Evolutionary conservation across 495 filamentous ascomycete species (phyloP).

Genomic region (Penicillium parvum): DNA sequence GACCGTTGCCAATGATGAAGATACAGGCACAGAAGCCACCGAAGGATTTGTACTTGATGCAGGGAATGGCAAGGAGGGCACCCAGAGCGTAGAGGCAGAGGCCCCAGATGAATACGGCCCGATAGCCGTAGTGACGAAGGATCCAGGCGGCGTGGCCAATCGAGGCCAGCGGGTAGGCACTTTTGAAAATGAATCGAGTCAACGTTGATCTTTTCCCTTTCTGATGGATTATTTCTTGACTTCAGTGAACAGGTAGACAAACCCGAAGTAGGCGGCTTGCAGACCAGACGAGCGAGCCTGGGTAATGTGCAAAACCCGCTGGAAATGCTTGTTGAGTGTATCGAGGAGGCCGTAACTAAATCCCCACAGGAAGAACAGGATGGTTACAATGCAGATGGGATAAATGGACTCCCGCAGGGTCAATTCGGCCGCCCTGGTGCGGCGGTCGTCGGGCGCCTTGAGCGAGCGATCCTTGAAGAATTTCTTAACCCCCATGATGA

Average conservation of each 20-base stretch:
- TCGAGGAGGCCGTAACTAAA: slow-evolving; percentile 38
- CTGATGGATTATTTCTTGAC: neutral
- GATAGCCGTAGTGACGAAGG: slow-evolving; percentile 50
- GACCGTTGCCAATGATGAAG: slow-evolving; percentile 53
- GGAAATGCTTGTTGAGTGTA: slow-evolving; percentile 52
- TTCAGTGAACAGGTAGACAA: slow-evolving; percentile 1
- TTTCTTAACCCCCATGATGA: slow-evolving; percentile 24
- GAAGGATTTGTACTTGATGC: slow-evolving; percentile 49
- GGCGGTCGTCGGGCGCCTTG: slow-evolving; percentile 40
- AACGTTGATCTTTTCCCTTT: neutral
- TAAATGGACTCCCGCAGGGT: slow-evolving; percentile 55
- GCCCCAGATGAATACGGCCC: slow-evolving; percentile 51
- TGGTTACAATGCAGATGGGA: slow-evolving; percentile 45
- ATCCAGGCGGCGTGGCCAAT: slow-evolving; percentile 57
- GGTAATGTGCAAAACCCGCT: slow-evolving; percentile 49
- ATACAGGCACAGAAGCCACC: slow-evolving; percentile 58
- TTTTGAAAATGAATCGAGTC: slow-evolving; percentile 10
- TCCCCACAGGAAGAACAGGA: slow-evolving; percentile 72
- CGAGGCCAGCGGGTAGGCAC: slow-evolving; percentile 57
- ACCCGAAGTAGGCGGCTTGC: slow-evolving; percentile 53
- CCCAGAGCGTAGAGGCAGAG: slow-evolving; percentile 50
- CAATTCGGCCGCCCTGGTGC: slow-evolving; percentile 53
- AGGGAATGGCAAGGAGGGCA: slow-evolving; percentile 52
- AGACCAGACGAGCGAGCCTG: slow-evolving; percentile 48
- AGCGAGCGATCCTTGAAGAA: slow-evolving; percentile 31